A percentile compares a stretch with the other conserved stretches of the same genome.
phyloP scores from a whole-genome alignment of 2,329 filamentous ascomycete genomes.

The Aspergillus sp. region DNA sequence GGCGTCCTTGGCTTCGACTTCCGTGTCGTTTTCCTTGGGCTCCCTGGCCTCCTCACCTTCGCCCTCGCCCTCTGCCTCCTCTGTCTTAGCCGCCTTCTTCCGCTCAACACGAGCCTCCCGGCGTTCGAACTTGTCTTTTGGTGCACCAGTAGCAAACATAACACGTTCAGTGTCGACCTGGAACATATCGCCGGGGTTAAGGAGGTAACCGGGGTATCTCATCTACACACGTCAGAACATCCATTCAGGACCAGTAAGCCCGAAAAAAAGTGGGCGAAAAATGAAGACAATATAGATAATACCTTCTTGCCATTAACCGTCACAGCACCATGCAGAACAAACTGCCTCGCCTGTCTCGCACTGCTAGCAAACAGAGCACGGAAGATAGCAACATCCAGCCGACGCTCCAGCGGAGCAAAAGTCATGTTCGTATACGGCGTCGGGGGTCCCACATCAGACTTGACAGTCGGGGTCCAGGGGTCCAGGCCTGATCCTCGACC shows the following conservation, averaged over 20 bases:
- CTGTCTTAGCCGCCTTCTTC: slow-evolving; percentile 24
- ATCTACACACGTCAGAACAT: slow-evolving; percentile 58
- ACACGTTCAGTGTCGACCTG: slow-evolving; percentile 89
- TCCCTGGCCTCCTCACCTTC: slow-evolving; percentile 30
- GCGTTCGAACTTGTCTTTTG: slow-evolving; percentile 55
- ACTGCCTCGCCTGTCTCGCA: slow-evolving; percentile 86
- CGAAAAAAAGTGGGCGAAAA: background rate
- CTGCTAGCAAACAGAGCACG: slow-evolving; percentile 92
- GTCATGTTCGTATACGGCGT: slow-evolving; percentile 97
- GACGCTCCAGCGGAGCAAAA: slow-evolving; percentile 84
- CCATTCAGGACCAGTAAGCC: background rate
- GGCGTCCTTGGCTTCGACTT: slow-evolving; percentile 24
- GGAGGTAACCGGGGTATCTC: slow-evolving; percentile 83
- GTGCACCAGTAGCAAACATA: slow-evolving; percentile 78
- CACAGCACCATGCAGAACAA: slow-evolving; percentile 88
- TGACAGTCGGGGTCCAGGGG: too few relatives aligned
- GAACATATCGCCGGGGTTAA: slow-evolving; percentile 98
- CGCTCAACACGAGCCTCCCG: slow-evolving; percentile 34
- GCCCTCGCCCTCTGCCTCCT: slow-evolving; percentile 30
- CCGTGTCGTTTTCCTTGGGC: slow-evolving; percentile 17
- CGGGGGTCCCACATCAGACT: slow-evolving; percentile 20
- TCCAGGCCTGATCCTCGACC: slow-evolving; percentile 77
- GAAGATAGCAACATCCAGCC: slow-evolving; percentile 93
- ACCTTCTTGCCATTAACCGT: slow-evolving; percentile 97
- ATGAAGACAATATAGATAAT: slow-evolving; percentile 11